Base-by-base conservation (phyloP, 768 basidiomycete genomes). In the Hericium rajendrae region DNA sequence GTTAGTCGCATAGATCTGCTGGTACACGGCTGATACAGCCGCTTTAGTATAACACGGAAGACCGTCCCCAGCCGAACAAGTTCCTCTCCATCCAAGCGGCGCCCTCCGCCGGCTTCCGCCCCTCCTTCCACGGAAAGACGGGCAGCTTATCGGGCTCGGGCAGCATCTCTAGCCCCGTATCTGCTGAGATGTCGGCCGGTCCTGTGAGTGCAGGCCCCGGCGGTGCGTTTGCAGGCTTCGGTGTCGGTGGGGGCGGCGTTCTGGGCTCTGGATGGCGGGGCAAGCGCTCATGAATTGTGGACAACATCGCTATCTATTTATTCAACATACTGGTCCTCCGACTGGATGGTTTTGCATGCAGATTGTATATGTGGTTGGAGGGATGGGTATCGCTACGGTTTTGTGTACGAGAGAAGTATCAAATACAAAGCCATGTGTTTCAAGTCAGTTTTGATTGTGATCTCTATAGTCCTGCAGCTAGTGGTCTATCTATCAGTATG, bases 41-140 rank as follows among this genome's bases (percentile, higher is more conserved):
- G 15, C 48, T 11, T 24, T 64, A 91, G 88, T 92, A 84, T 63
- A 91, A 94, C 67, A 88, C 84, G n/a, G 91, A 93, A 55, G 90
- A 92, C 63, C 79, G 87, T 28, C 91, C 91, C 1, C 77, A 80
- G 5, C 82, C 83, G 0, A 88, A 88, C 71, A 91, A 89, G 67
- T 94, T 91, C 72, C 72, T 93, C 26, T 79, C 85, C 9, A 90
- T 93, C 59, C 86, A 88, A 67, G 71, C 86, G 0, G 72, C 85
- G 51, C 88, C 89, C 2, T 67, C 73, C 28, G 81, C 86, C 1
- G 79, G 82, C 0, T 89, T 80, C 73, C 81, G 88, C 41, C 73
- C 86, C 0, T 78, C 80, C 11, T 89, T 90, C 73, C 79, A 80
- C 40, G 65, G 59, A 51, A 70, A 70, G 60, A 62, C 67, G 39